Percentiles rank a stretch among this genome's conserved stretches.
phyloP scores from a whole-genome alignment of 2,329 filamentous ascomycete species.

The Cladophialophora immunda region DNA sequence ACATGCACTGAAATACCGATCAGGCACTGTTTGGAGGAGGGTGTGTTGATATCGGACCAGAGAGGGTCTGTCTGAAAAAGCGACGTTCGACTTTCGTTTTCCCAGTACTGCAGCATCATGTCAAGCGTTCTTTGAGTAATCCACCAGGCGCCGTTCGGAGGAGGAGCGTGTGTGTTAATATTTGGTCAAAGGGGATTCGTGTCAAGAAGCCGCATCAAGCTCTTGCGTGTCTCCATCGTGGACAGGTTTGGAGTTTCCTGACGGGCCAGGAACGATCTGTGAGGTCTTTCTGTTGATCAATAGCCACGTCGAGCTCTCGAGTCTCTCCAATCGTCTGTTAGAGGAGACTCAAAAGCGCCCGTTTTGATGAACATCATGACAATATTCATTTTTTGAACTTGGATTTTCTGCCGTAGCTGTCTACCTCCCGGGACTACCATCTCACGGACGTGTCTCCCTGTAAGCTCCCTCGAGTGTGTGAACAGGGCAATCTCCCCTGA shows the following conservation, averaged over 20 bases:
- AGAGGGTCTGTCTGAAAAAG: background rate
- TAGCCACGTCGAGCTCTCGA: background rate
- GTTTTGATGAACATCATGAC: background rate
- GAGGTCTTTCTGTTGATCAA: background rate
- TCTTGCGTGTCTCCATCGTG: constrained; percentile 5
- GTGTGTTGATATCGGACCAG: background rate
- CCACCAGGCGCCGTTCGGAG: background rate
- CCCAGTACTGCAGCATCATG: background rate
- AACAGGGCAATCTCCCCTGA: background rate
- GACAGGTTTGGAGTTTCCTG: background rate
- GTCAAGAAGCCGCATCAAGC: background rate
- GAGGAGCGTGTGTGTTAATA: background rate
- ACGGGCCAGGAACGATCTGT: background rate
- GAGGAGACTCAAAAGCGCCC: background rate
- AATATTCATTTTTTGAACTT: background rate
- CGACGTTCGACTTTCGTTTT: background rate
- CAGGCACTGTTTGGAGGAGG: background rate
- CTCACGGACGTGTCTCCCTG: background rate
- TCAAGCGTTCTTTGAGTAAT: background rate
- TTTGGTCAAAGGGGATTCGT: background rate
- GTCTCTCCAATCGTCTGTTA: background rate
- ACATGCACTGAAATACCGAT: background rate
- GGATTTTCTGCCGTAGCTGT: background rate
- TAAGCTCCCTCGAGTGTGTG: background rate
- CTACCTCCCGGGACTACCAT: background rate